Evolutionary conservation across 768 basidiomycete species (phyloP), one percentile per base, ranked within the genome.

Genomic region (Calvatia gigantea): DNA sequence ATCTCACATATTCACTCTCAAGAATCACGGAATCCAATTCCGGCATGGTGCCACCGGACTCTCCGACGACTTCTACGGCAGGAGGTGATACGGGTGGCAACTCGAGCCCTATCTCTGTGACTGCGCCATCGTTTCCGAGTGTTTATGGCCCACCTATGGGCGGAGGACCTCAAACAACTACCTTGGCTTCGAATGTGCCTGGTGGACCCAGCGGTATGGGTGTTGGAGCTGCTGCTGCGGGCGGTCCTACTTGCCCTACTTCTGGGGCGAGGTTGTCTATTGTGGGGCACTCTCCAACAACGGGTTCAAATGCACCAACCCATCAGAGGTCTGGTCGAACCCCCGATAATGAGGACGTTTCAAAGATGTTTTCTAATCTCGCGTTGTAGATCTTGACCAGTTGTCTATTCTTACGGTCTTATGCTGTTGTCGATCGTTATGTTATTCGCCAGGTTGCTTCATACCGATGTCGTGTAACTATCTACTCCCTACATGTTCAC

Each of bases 1-100:
- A 96, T 66, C 74, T 96, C 60, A 92, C 89, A 0, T 84, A 84
- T 61, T 93, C 92, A 5, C 78, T 94, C 28, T 86, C 85, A n/a
- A 85, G 85, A 51, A 91, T 92, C 61, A 84, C 85, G 4, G 91
- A 91, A 64, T 79, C 84, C 17, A 66, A 74, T 38, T 76, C 84
- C 52, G 75, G 80, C 50, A 72, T 85, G 42, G 79, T 81, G 23
- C 85, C 82, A 35, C 89, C 89, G 1, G 89, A 91, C 47, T 93
- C 90, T 1, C 90, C 90, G 0, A 90, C 89, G 33, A 88, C 83
- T 4, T 91, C 90, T 7, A 82, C 81, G 0, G 25, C 54, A 29
- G 54, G 54, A 25, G 84, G 84, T 23, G 89, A 87, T 49, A 87
- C 85, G 0, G 86, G 85, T 17, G 87, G 81, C 1, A 86, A 86